Evolutionary conservation across 2,329 filamentous ascomycete species (phyloP), one percentile per base, ranked within the genome.

Genomic region (Phaeosphaeriaceae sp.): DNA sequence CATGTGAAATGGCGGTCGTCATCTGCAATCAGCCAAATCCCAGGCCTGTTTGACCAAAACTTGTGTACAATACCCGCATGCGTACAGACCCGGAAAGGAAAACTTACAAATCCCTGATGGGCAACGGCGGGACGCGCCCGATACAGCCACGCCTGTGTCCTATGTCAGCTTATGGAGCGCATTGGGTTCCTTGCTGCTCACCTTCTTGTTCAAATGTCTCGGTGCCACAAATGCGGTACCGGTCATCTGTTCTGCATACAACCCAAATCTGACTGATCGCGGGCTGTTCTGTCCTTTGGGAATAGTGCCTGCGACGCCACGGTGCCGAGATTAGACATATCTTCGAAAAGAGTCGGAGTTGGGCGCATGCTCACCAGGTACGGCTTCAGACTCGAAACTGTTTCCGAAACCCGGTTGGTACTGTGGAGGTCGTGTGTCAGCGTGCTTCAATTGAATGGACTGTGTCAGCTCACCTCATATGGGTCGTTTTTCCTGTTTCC

Each of bases 341-440:
- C 19, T 53, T 51, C 27, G 25, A 50, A 3, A 22, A 40, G 33
- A 31, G 19, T 25, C 41, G 19, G 13, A 49, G 25, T 10, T 41
- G 19, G 44, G 51, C 27, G 31, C 19, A 20, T 56, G 51, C 65
- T 68, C 48, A 71, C 72, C 79, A 13, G 81, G 78, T 1, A 83
- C 73, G 1, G 80, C 80, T 60, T 83, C 81, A 22, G 81, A 81
- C 51, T 78, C 76, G 57, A 82, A 82, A 72, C 69, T 66, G 68
- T 87, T 88, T 40, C 82, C 81, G 64, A 86, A 87, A 20, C 85
- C 86, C 20, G 80, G 71, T 81, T 86, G 83, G 66, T 88, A 88
- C 74, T 82, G 53, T 51, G 36, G 40, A 51, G 48, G 20, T n/a
- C 3, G 36, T 22, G 22, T 36, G 61, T 25, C 58, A 68, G 62